These are phyloP conservation scores for Fusarium humuli DNA, from an alignment of 2,329 filamentous ascomycete genomes.

Conservation along the genomic window DNA sequence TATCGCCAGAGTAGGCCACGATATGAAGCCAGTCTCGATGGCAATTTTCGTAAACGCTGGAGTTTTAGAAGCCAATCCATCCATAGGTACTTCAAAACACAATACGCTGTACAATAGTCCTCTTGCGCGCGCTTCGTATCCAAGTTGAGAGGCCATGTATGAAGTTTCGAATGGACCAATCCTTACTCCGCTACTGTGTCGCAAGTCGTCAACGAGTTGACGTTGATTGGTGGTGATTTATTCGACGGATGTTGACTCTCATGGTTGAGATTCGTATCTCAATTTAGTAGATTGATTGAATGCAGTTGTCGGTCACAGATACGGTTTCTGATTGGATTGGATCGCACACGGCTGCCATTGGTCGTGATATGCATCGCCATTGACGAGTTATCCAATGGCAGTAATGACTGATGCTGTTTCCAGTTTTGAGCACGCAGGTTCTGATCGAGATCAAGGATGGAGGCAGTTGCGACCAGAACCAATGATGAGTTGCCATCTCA, in stretches of 20 bases:
- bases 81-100: not conserved
- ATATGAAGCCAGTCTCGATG: slow-evolving; percentile 3
- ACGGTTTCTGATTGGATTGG: slow-evolving; percentile 12
- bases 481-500: slow-evolving; percentile 20
- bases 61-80: not conserved
- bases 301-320: slow-evolving; percentile 1
- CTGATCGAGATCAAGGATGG: slow-evolving; percentile 26
- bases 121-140: slow-evolving; percentile 31
- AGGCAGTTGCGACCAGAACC: slow-evolving; percentile 20
- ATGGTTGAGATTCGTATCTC: slow-evolving; percentile 10
- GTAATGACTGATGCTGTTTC: not conserved
- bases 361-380: slow-evolving; percentile 1
- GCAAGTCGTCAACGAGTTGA: slow-evolving; percentile 8
- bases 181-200: not conserved
- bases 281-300: slow-evolving; percentile 6
- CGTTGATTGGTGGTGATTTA: slow-evolving; percentile 24
- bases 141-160: not conserved
- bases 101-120: not conserved
- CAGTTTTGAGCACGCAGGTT: slow-evolving; percentile 7
- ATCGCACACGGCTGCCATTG: not conserved
- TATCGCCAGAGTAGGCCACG: slow-evolving; percentile 19
- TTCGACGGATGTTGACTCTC: not conserved
- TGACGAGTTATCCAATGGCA: slow-evolving; percentile 11
- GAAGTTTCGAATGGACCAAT: slow-evolving; percentile 2
- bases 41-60: slow-evolving; percentile 12